Conservation (phyloP, 1,139 yeast genomes). For the Meyerozyma carpophila region DNA sequence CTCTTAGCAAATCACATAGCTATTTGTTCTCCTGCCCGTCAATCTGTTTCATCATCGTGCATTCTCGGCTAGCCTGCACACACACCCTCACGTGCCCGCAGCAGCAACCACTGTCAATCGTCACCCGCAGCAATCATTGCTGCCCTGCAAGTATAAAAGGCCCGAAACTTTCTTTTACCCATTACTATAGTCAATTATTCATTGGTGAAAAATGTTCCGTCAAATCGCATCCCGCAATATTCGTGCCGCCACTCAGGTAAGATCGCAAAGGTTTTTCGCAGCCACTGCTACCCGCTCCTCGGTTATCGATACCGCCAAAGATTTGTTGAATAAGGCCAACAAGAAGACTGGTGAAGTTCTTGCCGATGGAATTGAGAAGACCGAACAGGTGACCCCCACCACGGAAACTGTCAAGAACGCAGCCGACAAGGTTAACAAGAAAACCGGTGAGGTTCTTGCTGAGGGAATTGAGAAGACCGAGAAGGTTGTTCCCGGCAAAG, state of each 20-base stretch:
- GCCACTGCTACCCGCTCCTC: conserved; percentile 16
- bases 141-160: background rate
- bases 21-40: no score
- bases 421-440: conserved; percentile 17
- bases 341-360: conserved; percentile 23
- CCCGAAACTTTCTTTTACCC: background rate
- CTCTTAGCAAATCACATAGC: no score
- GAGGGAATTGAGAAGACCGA: conserved; percentile 30
- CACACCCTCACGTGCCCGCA: background rate
- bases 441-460: conserved; percentile 32
- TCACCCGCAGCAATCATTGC: conserved; percentile 1
- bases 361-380: conserved; percentile 24
- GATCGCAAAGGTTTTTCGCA: conserved; percentile 1
- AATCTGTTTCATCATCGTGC: background rate
- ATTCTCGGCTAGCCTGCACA: background rate
- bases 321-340: conserved; percentile 29
- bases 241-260: background rate
- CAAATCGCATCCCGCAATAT: background rate
- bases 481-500: conserved; percentile 12
- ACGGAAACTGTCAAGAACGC: conserved; percentile 12
- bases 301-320: conserved; percentile 31
- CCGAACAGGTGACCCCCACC: conserved; percentile 15
- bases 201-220: background rate
- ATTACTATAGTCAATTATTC: background rate
- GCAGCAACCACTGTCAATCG: background rate